Evolutionary conservation across 75 land plant genomes (phyloP).

Genomic region (Gnetum montanum): DNA sequence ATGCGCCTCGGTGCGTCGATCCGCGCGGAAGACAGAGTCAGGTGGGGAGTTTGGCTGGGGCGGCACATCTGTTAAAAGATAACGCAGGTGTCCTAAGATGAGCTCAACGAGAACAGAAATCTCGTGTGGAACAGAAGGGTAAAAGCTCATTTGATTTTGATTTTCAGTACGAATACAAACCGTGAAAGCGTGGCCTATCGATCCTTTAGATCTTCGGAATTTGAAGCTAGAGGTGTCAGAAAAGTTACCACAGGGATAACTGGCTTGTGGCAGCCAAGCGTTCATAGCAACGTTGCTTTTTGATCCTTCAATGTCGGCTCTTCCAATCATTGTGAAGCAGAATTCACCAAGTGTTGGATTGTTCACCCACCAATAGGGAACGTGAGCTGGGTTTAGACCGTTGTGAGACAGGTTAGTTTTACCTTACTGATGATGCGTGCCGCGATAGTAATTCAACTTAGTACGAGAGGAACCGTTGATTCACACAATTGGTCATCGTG

Average conservation of each 20-base stretch:
- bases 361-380: slow-evolving; percentile 62
- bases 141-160: too few relatives aligned
- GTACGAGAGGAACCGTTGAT: slow-evolving; percentile 68
- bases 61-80: too few relatives aligned
- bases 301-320: slow-evolving; percentile 45
- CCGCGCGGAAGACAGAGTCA: too few relatives aligned
- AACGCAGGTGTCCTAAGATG: too few relatives aligned
- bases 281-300: slow-evolving; percentile 32
- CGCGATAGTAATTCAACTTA: slow-evolving; percentile 69
- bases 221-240: slow-evolving; percentile 45
- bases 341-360: slow-evolving; percentile 48
- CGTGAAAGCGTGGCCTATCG: slow-evolving; percentile 30
- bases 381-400: slow-evolving; percentile 54
- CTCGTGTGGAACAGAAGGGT: too few relatives aligned
- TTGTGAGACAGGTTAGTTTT: slow-evolving; percentile 64
- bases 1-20: too few relatives aligned
- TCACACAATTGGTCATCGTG: slow-evolving; percentile 47
- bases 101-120: too few relatives aligned
- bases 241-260: slow-evolving; percentile 38
- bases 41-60: too few relatives aligned
- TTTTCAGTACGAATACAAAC: slow-evolving; percentile 25
- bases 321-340: slow-evolving; percentile 47
- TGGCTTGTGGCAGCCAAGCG: slow-evolving; percentile 35
- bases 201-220: slow-evolving; percentile 25
- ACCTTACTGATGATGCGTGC: slow-evolving; percentile 47